Conservation (phyloP, 2,329 filamentous ascomycete genomes). For the Cyphellophora attinorum region DNA sequence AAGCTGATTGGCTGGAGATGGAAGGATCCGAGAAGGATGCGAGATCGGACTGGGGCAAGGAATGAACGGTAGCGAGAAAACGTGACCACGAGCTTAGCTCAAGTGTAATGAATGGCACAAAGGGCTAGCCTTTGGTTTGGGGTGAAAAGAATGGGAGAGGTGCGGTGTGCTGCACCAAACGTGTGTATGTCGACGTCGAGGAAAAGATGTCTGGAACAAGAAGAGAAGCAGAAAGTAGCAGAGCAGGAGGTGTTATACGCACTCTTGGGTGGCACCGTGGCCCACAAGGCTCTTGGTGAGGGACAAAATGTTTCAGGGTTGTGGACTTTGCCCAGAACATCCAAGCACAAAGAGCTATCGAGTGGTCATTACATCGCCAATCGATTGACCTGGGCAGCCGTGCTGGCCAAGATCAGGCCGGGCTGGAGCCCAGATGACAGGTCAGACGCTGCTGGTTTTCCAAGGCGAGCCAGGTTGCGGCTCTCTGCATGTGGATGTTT, state of each 20-base stretch:
- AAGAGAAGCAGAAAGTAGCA: slow-evolving; percentile 9
- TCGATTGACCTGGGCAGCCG: too few species aligned
- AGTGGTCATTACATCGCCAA: too few species aligned
- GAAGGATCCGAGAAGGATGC: slow-evolving; percentile 3
- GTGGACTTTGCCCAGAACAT: too few species aligned
- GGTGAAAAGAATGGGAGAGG: slow-evolving; percentile 16
- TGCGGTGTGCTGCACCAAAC: slow-evolving; percentile 21
- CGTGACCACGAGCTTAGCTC: slow-evolving; percentile 20
- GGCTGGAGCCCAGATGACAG: too few species aligned
- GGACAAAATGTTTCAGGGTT: too few species aligned
- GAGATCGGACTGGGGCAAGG: slow-evolving; percentile 1
- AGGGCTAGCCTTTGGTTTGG: slow-evolving; percentile 17
- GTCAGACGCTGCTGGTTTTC: too few species aligned
- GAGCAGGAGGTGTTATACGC: slow-evolving; percentile 4
- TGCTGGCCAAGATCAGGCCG: too few species aligned
- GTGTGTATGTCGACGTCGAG: slow-evolving; percentile 18
- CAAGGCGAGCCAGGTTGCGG: too few species aligned
- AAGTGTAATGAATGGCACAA: slow-evolving; percentile 13
- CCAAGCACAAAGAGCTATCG: too few species aligned
- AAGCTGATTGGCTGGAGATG: slow-evolving; percentile 6
- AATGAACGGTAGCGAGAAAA: background rate
- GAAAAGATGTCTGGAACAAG: slow-evolving; percentile 15
- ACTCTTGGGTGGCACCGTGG: too few species aligned
- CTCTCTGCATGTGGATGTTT: too few species aligned
- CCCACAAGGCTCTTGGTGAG: too few species aligned